These are phyloP conservation scores for Penicillium coprophilum DNA, from an alignment of 495 filamentous ascomycete genomes.

Conservation along the genomic window DNA sequence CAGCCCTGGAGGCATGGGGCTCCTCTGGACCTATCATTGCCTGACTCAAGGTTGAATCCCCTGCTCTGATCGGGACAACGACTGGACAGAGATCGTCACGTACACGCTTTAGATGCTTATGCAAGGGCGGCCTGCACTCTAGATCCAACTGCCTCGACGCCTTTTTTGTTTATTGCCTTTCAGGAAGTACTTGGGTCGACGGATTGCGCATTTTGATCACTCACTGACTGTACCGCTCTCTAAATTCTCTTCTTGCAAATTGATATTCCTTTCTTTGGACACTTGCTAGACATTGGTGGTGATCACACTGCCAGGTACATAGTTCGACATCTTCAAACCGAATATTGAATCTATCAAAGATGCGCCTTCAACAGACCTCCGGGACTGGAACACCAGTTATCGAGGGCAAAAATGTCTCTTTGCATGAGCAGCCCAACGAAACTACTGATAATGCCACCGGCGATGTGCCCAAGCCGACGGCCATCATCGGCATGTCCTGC, in stretches of 20 bases:
- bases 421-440: not conserved
- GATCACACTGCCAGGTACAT: slow-evolving; percentile 15
- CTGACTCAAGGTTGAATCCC: slow-evolving; percentile 9
- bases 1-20: slow-evolving; percentile 16
- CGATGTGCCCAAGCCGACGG: slow-evolving; percentile 32
- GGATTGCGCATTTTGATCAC: not conserved
- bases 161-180: not conserved
- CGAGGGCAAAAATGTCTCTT: not conserved
- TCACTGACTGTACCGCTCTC: slow-evolving; percentile 15
- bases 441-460: not conserved
- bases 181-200: not conserved
- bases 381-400: slow-evolving; percentile 20
- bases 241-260: slow-evolving; percentile 5
- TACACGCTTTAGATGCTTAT: slow-evolving; percentile 10
- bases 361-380: slow-evolving; percentile 25
- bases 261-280: slow-evolving; percentile 6
- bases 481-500: slow-evolving; percentile 51
- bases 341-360: slow-evolving; percentile 8
- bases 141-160: slow-evolving; percentile 12
- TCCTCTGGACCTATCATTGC: slow-evolving; percentile 11
- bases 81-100: slow-evolving; percentile 14
- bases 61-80: slow-evolving; percentile 2
- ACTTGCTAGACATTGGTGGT: slow-evolving; percentile 10
- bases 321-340: slow-evolving; percentile 13
- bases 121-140: slow-evolving; percentile 15